Percentiles rank a stretch among this genome's conserved stretches.
phyloP scores from a whole-genome alignment of 2,329 filamentous ascomycete genomes.

The Calcarisporium arbuscula region DNA sequence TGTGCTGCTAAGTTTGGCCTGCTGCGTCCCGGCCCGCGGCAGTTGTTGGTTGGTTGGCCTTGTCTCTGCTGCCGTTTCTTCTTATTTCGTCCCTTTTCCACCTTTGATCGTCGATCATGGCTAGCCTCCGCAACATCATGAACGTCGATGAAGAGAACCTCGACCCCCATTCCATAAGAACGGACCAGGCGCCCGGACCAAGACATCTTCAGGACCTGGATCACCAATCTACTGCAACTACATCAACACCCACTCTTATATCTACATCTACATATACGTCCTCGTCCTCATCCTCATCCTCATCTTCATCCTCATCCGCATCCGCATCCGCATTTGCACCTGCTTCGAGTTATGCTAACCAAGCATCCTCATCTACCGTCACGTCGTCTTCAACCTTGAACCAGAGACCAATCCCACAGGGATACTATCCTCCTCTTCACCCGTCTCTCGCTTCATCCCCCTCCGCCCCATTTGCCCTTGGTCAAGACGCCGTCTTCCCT shows the following conservation, averaged over 20 bases:
- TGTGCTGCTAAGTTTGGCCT: conserved; percentile 40
- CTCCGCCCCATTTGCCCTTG: too few relatives aligned
- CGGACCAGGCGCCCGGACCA: conserved; percentile 33
- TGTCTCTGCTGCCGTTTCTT: conserved; percentile 27
- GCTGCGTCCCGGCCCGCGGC: conserved; percentile 16
- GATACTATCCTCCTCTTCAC: conserved; percentile 18
- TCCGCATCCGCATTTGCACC: conserved; percentile 30
- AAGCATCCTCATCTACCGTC: conserved; percentile 22
- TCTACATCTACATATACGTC: conserved; percentile 4
- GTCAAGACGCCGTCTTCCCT: conserved; percentile 14
- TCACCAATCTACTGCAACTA: too few relatives aligned
- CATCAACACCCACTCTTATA: conserved; percentile 22
- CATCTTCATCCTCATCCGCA: too few relatives aligned
- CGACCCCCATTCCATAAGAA: conserved; percentile 39
- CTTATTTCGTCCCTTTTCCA: conserved; percentile 3
- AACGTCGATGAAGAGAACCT: conserved; percentile 45
- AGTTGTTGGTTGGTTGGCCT: conserved; percentile 25
- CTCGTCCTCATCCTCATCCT: too few relatives aligned
- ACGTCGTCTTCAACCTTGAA: conserved; percentile 24
- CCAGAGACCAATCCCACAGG: conserved; percentile 29
- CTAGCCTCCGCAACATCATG: conserved; percentile 52
- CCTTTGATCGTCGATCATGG: conserved; percentile 38
- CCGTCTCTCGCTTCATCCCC: too few relatives aligned
- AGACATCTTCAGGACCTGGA: conserved; percentile 21
- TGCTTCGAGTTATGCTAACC: conserved; percentile 33